Evolutionary conservation across 192 early-diverging fungal species (phyloP), one percentile per base, ranked within the genome.

Genomic region (Mycoemilia scoparia): DNA sequence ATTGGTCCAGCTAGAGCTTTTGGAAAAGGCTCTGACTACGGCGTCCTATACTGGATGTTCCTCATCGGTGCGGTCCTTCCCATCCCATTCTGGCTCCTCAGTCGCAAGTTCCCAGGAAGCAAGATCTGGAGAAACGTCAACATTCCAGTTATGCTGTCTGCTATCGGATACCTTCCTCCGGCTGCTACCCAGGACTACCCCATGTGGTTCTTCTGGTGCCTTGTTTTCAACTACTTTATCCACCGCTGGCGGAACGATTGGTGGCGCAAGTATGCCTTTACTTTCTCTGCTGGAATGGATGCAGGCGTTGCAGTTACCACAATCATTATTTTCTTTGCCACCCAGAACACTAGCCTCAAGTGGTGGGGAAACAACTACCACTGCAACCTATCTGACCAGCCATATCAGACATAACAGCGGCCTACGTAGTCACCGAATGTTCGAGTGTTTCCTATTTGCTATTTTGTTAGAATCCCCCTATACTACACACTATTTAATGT

Each of bases 1-100:
- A 62, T 86, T 27, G 76, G 74, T 4, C 83, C 83, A 5, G 51
- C 43, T 24, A 71, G 65, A 28, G 69, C 80, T 60, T 77, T 83
- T 41, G 66, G 68, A 20, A 26, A 46, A 49, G 70, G 46, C 49
- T 75, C 57, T 35, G 46, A 54, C 5, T 77, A 77, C 62, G 46
- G 64, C 32, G 27, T 39, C 2, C 37, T 45, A 7, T 46, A 60
- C 15, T 70, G 60, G 31, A 44, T 69, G 43, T 58, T 69, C 32
- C 45, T 84, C 23, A 49, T 67, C 23, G 82, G 82, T 0, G 64
- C 70, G 19, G 18, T 82, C 9, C 45, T 85, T 12, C 79, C 84
- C 0, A 38, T 82, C 8, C 79, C 79, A 1, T 58, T 79, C 43
- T 88, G 66, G 49, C 51, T 80, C 15, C 45, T 70, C 24, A 46